phyloP scores from a whole-genome alignment of 345 rosid genomes.

The Eucalyptus erythrocorys region DNA sequence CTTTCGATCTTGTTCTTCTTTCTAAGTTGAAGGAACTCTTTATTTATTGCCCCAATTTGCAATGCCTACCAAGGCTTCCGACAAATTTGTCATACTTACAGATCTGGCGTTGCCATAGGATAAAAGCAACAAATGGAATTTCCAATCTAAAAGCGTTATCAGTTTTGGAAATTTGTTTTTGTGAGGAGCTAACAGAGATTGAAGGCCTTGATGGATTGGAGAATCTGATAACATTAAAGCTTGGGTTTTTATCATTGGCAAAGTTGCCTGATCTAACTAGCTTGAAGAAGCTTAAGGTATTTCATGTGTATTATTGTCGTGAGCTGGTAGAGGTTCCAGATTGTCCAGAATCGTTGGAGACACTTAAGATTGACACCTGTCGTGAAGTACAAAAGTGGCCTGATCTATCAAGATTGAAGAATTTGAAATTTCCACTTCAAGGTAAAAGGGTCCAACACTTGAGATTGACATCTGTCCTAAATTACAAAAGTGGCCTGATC shows the following conservation, averaged over 20 bases:
- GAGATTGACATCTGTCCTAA: neutral
- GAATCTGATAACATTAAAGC: neutral
- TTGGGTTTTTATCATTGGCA: neutral
- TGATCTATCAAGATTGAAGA: neutral
- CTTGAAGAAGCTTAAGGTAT: neutral
- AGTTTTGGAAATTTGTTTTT: rapidly evolving
- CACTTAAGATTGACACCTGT: neutral
- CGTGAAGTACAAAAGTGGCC: neutral
- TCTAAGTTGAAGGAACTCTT: neutral
- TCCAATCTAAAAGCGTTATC: neutral
- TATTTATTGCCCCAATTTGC: neutral
- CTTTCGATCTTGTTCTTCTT: neutral
- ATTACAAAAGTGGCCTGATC: neutral
- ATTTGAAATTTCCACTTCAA: no score
- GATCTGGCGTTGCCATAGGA: rapidly evolving
- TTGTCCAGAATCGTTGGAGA: neutral
- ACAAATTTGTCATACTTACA: neutral
- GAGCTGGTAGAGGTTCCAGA: neutral
- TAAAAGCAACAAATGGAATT: neutral
- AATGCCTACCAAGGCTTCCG: neutral
- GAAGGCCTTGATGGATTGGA: neutral
- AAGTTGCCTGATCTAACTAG: neutral
- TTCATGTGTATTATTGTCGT: rapidly evolving
- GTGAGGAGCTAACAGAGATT: neutral
- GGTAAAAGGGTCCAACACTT: neutral